phyloP scores from a whole-genome alignment of 805 yeast species.

The Starmerella bombi region DNA sequence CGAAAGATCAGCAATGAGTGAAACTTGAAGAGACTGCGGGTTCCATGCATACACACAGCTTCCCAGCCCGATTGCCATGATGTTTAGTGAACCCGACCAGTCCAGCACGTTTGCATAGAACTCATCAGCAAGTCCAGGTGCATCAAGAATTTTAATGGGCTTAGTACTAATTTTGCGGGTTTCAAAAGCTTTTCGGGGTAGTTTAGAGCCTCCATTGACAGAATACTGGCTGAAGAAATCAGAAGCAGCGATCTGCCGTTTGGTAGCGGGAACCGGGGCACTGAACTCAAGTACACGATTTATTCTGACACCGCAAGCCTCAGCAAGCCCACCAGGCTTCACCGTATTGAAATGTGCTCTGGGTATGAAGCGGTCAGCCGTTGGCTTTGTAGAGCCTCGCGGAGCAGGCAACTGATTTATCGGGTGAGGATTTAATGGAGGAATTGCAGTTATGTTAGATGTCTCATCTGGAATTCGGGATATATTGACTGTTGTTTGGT shows the following conservation, averaged over 20 bases:
- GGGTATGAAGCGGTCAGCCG: conserved; percentile 9
- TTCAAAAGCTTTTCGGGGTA: conserved; percentile 16
- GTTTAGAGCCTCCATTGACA: conserved; percentile 17
- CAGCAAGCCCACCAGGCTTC: conserved; percentile 38
- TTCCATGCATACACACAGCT: conserved; percentile 83
- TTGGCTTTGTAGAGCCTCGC: too few relatives aligned
- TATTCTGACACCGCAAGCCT: conserved; percentile 82
- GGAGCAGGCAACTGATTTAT: background rate
- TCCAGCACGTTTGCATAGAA: conserved; percentile 74
- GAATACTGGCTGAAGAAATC: conserved; percentile 12
- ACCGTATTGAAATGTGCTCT: background rate
- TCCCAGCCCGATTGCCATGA: conserved; percentile 79
- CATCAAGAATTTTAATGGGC: conserved; percentile 89
- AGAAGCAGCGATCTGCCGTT: conserved; percentile 9
- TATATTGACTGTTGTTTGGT: background rate
- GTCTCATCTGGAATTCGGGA: background rate
- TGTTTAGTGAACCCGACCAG: conserved; percentile 66
- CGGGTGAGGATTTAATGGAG: background rate
- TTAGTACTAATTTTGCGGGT: conserved; percentile 61
- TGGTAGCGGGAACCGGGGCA: conserved; percentile 58
- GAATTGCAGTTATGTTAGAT: background rate
- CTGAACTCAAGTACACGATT: conserved; percentile 75
- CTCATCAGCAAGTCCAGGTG: conserved; percentile 89
- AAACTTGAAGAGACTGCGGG: conserved; percentile 68
- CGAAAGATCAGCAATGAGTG: conserved; percentile 35